A percentile compares a stretch with the other conserved stretches of the same genome.
phyloP scores from a whole-genome alignment of 2,329 filamentous ascomycete genomes.

The Calcarisporium arbuscula region DNA sequence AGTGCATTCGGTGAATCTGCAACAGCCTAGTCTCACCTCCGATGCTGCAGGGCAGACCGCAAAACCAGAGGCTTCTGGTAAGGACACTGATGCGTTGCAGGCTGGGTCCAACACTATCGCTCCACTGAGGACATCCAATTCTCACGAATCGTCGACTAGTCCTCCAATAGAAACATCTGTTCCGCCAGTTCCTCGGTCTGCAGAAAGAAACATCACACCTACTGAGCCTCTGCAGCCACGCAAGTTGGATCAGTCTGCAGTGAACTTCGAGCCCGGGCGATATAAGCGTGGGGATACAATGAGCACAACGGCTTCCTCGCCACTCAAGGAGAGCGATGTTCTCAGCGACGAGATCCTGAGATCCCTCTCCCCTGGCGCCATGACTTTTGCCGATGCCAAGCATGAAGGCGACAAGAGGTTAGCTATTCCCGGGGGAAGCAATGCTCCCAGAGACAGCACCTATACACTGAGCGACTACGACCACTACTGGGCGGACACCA shows the following conservation, averaged over 20 bases:
- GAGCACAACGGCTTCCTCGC: slow-evolving; percentile 45
- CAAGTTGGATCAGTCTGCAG: slow-evolving; percentile 25
- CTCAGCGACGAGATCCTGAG: slow-evolving; percentile 69
- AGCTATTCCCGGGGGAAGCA: slow-evolving; percentile 13
- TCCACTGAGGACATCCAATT: slow-evolving; percentile 28
- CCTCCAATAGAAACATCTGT: too few species aligned
- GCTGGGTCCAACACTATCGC: too few species aligned
- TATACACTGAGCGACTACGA: slow-evolving; percentile 63
- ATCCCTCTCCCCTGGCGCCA: slow-evolving; percentile 50
- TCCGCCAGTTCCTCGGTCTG: slow-evolving; percentile 2
- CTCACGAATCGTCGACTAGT: slow-evolving; percentile 9
- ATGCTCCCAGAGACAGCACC: slow-evolving; percentile 45
- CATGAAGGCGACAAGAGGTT: slow-evolving; percentile 11
- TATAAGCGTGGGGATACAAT: slow-evolving; percentile 37
- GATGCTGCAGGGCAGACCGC: too few species aligned
- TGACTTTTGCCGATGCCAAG: slow-evolving; percentile 10
- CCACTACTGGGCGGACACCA: slow-evolving; percentile 52
- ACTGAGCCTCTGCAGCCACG: slow-evolving; percentile 40
- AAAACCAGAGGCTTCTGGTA: slow-evolving; percentile 4
- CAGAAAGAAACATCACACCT: slow-evolving; percentile 26
- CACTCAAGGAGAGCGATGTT: slow-evolving; percentile 61
- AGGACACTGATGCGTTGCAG: too few species aligned
- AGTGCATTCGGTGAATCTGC: too few species aligned
- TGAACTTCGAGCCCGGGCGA: slow-evolving; percentile 27
- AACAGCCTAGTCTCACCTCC: too few species aligned